These are phyloP conservation scores for Dendrobium nobile DNA, from an alignment of 106 monocot genomes.

Conservation along the genomic window DNA sequence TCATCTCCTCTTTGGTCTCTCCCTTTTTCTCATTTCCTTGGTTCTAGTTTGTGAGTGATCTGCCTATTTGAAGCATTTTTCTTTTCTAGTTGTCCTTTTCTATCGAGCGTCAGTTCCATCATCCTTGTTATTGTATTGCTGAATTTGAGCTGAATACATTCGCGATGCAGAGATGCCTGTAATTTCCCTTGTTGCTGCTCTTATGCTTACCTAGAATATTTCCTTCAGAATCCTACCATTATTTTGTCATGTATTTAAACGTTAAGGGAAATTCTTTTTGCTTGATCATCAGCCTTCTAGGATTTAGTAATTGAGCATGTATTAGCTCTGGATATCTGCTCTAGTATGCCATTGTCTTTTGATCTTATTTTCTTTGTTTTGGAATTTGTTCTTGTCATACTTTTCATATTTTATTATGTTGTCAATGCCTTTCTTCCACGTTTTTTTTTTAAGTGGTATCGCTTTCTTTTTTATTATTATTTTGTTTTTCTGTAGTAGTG, in stretches of 20 bases:
- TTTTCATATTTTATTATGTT: neutral
- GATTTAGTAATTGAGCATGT: too few species aligned
- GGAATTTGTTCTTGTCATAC: neutral
- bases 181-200: neutral
- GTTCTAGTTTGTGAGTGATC: neutral
- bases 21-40: neutral
- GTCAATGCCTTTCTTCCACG: neutral
- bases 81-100: neutral
- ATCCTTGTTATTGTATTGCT: too few species aligned
- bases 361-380: conserved; percentile 1
- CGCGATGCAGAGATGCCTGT: too few species aligned
- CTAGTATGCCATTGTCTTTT: neutral
- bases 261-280: neutral
- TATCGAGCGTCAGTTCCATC: neutral
- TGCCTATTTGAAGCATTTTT: neutral
- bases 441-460: neutral
- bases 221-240: neutral
- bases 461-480: neutral
- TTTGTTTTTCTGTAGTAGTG: conserved; percentile 20
- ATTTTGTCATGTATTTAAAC: neutral
- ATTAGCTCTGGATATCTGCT: neutral
- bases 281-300: neutral
- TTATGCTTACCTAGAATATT: neutral
- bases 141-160: too few species aligned
- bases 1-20: neutral